Evolutionary conservation across 371 early-diverging fungal species (phyloP), one percentile per base, ranked within the genome.

Genomic region (Mucor circinelloides): DNA sequence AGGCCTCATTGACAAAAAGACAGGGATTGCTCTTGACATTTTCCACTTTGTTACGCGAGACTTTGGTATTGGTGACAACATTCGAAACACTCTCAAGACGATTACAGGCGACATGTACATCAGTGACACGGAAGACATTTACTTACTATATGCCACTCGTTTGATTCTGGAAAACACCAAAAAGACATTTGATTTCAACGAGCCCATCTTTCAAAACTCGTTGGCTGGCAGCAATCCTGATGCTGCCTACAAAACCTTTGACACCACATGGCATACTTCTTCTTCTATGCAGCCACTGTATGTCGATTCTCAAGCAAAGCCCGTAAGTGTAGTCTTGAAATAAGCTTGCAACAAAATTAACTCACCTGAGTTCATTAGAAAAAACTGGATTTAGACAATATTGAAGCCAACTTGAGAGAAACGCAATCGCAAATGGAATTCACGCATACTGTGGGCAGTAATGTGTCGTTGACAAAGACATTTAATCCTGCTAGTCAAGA

Each of bases 241-340:
- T 55, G 80, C 74, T 0, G 54, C 72, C 3, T 78, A 78, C 42
- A 82, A 87, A 30, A 72, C 72, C 3, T 85, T 91, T 23, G 82
- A 90, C 75, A 86, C 86, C 4, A 83, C 87, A 0, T 90, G 89
- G 90, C 76, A 76, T 27, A 68, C 70, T 44, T 88, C 79, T 31
- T 67, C 81, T 0, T 83, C 89, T 0, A 90, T 93, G 91, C 80
- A 85, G 6, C 94, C 92, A 0, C 68, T 93, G 13, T 94, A 91
- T 78, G 86, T 87, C 0, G 72, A 81, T 2, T 83, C 86, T 0
- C 89, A 89, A 56, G 66, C 79, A 21, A 44, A 54, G 27, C 38
- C 21, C 32, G 70, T 74, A 70, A 38, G 46, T 46, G 55, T 36
- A 44, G 0, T 12, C 34, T 25, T 17, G 6, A n/a, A n/a, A n/a